Base-by-base conservation (phyloP, 306 rosid species). In the Rubus parviflorus region DNA sequence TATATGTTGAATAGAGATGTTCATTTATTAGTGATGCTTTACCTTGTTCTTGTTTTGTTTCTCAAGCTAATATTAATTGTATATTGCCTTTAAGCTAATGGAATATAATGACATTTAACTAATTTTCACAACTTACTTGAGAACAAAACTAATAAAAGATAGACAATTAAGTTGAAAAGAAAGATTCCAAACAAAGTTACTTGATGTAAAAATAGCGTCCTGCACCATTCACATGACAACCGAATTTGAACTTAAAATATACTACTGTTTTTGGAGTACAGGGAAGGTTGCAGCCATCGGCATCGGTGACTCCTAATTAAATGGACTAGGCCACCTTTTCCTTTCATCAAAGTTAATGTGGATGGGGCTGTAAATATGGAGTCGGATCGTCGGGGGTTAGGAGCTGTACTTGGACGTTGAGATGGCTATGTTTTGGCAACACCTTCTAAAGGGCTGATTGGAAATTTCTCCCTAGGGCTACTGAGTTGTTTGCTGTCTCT, bases 1-100 rank as follows among this genome's bases (percentile, higher is more conserved):
- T 49, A 48, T 49, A 17, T 48, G 30, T 75, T 60, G 45, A 75
- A 47, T 35, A 47, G 70, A 45, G 70, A 70, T 47, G 22, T 70
- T 30, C 61, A 35, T 60, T 45, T 60, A 19, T 37, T 37, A 19
- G 2, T n/a, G 16, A 20, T 78, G 66, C 43, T 48, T 69, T 41
- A 15, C 10, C 65, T 72, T 51, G n/a, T 61, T 51, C 40, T 64
- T 72, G 17, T 30, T 35, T 64, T 73, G n/a, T 10, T 52, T 72
- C 54, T 73, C 56, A 64, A 79, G 53, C 58, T 15, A 30, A 30
- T 30, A 30, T 30, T 30, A 30, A 30, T 30, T 30, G 2, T 30
- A 30, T 30, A 30, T 30, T 30, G 35, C 35, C 35, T 30, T 30
- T 30, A 30, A 30, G 35, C 62, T 20, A 37, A 65, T 52, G 73